Evolutionary conservation across 2,329 filamentous ascomycete genomes (phyloP).

Genomic region (Dryadomyces sulphureus): DNA sequence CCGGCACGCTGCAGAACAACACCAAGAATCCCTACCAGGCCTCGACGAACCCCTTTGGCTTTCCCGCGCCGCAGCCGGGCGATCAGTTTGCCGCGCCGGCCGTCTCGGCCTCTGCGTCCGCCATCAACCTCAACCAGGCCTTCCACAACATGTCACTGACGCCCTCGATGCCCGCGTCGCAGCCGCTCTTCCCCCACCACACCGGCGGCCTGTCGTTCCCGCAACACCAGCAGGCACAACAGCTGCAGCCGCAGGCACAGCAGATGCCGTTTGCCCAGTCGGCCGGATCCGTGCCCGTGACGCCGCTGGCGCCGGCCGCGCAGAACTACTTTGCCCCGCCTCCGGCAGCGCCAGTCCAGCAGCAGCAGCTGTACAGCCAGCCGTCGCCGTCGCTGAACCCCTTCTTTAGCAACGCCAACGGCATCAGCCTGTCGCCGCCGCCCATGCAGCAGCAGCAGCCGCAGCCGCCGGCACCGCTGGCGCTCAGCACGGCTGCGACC

Average conservation of each 20-base stretch:
- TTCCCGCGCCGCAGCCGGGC: constrained; percentile 23
- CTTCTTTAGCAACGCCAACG: constrained; percentile 21
- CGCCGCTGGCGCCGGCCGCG: not conserved
- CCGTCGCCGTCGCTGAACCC: constrained; percentile 28
- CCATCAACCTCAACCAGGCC: constrained; percentile 41
- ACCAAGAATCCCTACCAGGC: constrained; percentile 40
- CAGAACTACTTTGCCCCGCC: constrained; percentile 8
- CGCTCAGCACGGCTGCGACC: constrained; percentile 23
- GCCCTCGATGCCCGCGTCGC: constrained; percentile 16
- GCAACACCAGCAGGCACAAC: constrained; percentile 15
- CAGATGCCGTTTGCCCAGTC: not conserved
- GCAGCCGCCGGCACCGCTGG: constrained; percentile 17
- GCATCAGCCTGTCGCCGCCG: not conserved
- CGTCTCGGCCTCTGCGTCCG: constrained; percentile 13
- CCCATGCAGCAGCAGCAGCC: constrained; percentile 17
- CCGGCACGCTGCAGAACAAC: constrained; percentile 43
- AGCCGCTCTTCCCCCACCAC: constrained; percentile 55
- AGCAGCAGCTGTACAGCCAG: constrained; percentile 8
- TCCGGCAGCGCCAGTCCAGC: not conserved
- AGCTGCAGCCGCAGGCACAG: constrained; percentile 14
- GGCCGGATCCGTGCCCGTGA: not conserved
- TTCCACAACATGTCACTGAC: constrained; percentile 65
- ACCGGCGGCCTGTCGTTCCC: constrained; percentile 41
- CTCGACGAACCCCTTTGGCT: constrained; percentile 55
- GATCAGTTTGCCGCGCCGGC: constrained; percentile 9